These are phyloP conservation scores for Rubia peregrina DNA, from an alignment of 305 asterid species.

Conservation along the genomic window DNA sequence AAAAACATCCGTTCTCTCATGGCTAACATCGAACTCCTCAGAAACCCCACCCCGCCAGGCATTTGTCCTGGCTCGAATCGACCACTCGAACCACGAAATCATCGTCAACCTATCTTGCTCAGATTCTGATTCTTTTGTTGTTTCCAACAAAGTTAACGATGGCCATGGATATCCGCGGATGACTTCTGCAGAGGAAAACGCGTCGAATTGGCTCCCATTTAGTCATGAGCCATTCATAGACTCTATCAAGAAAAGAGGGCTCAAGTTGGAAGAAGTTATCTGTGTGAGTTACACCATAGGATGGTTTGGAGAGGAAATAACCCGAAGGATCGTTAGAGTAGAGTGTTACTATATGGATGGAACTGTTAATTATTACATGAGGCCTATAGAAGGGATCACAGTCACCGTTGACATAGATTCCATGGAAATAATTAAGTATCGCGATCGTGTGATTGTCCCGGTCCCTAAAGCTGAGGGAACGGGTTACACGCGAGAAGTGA, in stretches of 20 bases:
- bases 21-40: background rate
- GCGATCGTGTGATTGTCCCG: background rate
- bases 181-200: background rate
- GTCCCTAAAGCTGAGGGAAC: background rate
- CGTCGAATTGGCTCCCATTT: background rate
- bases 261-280: background rate
- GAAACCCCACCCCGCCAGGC: background rate
- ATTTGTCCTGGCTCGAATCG: background rate
- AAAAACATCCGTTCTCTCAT: background rate
- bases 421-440: background rate
- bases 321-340: background rate
- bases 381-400: background rate
- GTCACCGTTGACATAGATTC: background rate
- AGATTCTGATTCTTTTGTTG: background rate
- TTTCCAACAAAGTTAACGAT: background rate
- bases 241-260: background rate
- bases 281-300: background rate
- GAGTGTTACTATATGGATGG: background rate
- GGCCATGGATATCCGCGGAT: background rate
- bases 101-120: background rate
- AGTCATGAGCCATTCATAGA: background rate
- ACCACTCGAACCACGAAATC: background rate
- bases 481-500: background rate
- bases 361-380: background rate
- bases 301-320: background rate